phyloP scores from a whole-genome alignment of 2,329 filamentous ascomycete genomes.

The Aspergillus tanneri region DNA sequence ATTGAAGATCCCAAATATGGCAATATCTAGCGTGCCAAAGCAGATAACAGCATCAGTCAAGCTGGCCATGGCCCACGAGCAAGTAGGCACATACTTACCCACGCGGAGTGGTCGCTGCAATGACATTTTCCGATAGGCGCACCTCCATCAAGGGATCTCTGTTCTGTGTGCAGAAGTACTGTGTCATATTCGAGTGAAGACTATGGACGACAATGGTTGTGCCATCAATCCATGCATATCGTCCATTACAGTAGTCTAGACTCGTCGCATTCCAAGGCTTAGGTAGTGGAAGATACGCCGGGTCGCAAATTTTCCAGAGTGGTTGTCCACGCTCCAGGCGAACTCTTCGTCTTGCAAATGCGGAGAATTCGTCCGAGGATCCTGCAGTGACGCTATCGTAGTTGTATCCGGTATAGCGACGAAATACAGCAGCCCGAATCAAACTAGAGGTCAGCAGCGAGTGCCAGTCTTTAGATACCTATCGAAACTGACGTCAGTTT shows the following conservation, averaged over 20 bases:
- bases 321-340: constrained; percentile 28
- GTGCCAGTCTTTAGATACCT: constrained; percentile 39
- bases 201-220: constrained; percentile 16
- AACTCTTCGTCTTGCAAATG: constrained; percentile 23
- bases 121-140: constrained; percentile 22
- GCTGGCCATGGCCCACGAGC: constrained; percentile 1
- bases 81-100: constrained; percentile 20
- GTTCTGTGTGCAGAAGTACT: constrained; percentile 24
- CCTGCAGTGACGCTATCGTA: neutral
- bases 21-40: no score
- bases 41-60: neutral
- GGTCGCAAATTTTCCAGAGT: constrained; percentile 2
- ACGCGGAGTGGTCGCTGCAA: constrained; percentile 22
- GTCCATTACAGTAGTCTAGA: constrained; percentile 23
- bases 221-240: constrained; percentile 21
- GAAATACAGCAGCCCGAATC: constrained; percentile 20
- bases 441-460: constrained; percentile 28
- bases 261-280: neutral
- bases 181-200: constrained; percentile 11
- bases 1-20: constrained; percentile 31
- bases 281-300: neutral
- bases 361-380: constrained; percentile 11
- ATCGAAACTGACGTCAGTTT: neutral
- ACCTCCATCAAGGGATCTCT: constrained; percentile 18
- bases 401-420: constrained; percentile 14